Conservation (phyloP, 2,329 filamentous ascomycete species). For the Ophiostoma ulmi region DNA sequence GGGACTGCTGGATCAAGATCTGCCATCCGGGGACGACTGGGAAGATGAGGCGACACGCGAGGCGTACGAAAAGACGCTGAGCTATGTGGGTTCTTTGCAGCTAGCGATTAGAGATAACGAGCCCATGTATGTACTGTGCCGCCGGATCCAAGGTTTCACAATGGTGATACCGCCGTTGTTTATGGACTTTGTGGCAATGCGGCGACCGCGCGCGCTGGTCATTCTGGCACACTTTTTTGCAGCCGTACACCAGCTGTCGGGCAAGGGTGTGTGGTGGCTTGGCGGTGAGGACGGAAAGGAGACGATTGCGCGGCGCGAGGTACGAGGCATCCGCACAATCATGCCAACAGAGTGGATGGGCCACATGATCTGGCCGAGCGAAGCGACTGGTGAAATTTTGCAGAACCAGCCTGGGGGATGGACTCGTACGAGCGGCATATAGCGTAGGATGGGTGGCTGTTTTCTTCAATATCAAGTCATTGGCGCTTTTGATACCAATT, state of each 20-base stretch:
- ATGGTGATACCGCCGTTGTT: slow-evolving; percentile 30
- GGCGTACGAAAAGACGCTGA: slow-evolving; percentile 32
- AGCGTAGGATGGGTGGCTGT: not conserved
- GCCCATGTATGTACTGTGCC: slow-evolving; percentile 32
- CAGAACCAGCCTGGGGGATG: not conserved
- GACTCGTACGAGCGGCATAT: not conserved
- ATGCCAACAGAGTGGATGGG: slow-evolving; percentile 28
- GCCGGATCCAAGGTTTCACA: slow-evolving; percentile 31
- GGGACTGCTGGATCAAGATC: slow-evolving; percentile 27
- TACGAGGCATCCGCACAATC: slow-evolving; percentile 29
- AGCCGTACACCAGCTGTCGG: slow-evolving; percentile 27
- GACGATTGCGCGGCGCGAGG: slow-evolving; percentile 30
- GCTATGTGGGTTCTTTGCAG: slow-evolving; percentile 31
- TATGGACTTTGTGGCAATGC: slow-evolving; percentile 28
- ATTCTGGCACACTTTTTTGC: slow-evolving; percentile 32
- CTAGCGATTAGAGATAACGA: slow-evolving; percentile 31
- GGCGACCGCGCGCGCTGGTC: slow-evolving; percentile 30
- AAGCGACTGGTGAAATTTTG: not conserved
- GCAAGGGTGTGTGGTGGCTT: slow-evolving; percentile 31
- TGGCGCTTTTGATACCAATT: slow-evolving; percentile 3
- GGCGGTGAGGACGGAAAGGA: slow-evolving; percentile 25
- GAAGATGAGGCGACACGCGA: slow-evolving; percentile 28
- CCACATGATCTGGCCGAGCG: slow-evolving; percentile 29
- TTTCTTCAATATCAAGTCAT: too few relatives aligned
- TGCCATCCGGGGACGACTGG: slow-evolving; percentile 28